Conservation (phyloP, 345 rosid species). For the Gossypium thurberi region DNA sequence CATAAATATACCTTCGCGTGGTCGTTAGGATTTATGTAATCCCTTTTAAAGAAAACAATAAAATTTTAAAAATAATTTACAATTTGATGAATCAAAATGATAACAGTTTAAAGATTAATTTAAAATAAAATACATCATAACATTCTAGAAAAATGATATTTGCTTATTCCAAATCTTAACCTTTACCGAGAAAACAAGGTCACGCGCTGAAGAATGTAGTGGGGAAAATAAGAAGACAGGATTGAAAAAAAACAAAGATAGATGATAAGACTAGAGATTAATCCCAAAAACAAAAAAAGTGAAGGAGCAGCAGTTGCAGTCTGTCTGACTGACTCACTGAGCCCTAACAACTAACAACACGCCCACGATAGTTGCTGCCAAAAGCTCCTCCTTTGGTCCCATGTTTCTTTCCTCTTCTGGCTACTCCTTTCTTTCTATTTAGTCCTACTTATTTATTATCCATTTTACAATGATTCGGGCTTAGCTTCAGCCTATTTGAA, state of each 20-base stretch:
- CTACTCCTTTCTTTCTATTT: background rate
- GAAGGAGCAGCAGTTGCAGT: background rate
- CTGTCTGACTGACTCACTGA: background rate
- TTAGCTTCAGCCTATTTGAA: too few relatives aligned
- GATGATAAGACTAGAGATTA: background rate
- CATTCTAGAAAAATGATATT: too few relatives aligned
- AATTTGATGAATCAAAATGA: too few relatives aligned
- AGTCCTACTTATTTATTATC: background rate
- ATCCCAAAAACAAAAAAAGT: background rate
- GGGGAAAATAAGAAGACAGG: background rate
- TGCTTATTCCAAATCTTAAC: background rate
- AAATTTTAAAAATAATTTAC: too few relatives aligned
- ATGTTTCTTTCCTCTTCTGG: background rate
- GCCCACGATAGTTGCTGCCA: slow-evolving; percentile 8
- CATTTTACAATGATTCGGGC: background rate
- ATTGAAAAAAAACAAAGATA: background rate
- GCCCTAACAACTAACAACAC: background rate
- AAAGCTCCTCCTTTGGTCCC: background rate
- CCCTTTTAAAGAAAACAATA: too few relatives aligned
- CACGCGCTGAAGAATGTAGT: background rate
- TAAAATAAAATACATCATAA: too few relatives aligned
- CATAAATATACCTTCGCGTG: too few relatives aligned
- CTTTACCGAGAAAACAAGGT: background rate
- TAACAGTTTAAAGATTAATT: too few relatives aligned
- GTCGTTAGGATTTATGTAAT: background rate